A percentile compares a stretch with the other conserved stretches of the same genome.
phyloP scores from a whole-genome alignment of 176 grass and related monocot genomes.

The Musa troglodytarum region DNA sequence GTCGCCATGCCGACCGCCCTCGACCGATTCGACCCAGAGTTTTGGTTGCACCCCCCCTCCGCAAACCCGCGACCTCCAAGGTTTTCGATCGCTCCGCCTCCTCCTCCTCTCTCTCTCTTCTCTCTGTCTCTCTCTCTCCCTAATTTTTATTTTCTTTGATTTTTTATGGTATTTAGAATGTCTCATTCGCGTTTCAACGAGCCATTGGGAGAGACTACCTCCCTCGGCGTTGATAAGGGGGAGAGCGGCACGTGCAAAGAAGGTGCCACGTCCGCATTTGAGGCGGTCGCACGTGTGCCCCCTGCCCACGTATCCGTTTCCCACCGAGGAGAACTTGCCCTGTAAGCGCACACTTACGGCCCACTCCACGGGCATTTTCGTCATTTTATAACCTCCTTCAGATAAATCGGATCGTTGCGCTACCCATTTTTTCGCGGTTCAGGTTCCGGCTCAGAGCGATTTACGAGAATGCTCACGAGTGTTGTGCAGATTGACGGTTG shows the following conservation, averaged over 20 bases:
- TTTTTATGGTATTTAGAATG: not conserved
- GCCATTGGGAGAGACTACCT: not conserved
- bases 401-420: too few relatives aligned
- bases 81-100: not conserved
- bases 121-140: not conserved
- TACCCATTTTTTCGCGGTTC: too few relatives aligned
- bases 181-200: not conserved
- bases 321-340: not conserved
- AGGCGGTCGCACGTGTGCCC: not conserved
- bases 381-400: not conserved
- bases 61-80: not conserved
- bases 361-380: not conserved
- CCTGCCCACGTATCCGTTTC: not conserved
- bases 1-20: slow-evolving; percentile 3
- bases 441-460: too few relatives aligned
- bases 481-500: not conserved
- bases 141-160: not conserved
- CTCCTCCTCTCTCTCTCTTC: not conserved
- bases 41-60: not conserved
- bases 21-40: not conserved
- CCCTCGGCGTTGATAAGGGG: not conserved
- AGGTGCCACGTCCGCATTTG: not conserved
- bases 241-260: not conserved
- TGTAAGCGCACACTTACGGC: not conserved
- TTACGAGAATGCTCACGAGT: too few relatives aligned